Evolutionary conservation across 2,329 filamentous ascomycete species (phyloP), one percentile per base, ranked within the genome.

Genomic region (Calonectria henricotiae): DNA sequence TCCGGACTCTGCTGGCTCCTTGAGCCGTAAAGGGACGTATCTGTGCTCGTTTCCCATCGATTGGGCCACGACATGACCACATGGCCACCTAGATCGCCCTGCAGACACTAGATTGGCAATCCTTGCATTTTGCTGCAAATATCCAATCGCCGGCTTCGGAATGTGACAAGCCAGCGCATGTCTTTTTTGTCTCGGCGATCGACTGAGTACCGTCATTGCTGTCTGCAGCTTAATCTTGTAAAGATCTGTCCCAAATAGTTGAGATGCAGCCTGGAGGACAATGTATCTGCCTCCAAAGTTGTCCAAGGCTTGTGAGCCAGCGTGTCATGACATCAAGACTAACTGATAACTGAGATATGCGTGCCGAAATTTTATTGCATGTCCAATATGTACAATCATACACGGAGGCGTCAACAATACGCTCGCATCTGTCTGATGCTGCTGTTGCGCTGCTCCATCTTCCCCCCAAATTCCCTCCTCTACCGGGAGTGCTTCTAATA

Each of bases 331-430:
- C 65, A 69, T 70, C 68, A 60, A 62, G 25, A 25, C 20, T 23
- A 39, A 32, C 39, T 62, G 66, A 62, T 39, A 67, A 20, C 27
- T 37, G 47, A 55, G 37, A 54, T 32, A 60, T 30, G 49, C 62
- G 60, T 43, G 55, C 51, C 39, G 67, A 67, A 46, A 75, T 71
- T 67, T 71, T 62, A 71, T 76, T 66, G 71, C 62, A 76, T 78
- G 70, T 75, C 70, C 60, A 71, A 75, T 73, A 76, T 74, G 71
- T 78, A 76, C 68, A 78, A 72, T 75, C 73, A 68, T 74, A 78
- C 75, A 75, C 65, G 65, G 70, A 74, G 73, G 69, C 64, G 61
- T 68, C 71, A 71, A 68, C 72, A 64, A 68, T 63, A 73, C 60
- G 66, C 70, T 67, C 68, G 51, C 64, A 71, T 69, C 66, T 65